These are phyloP conservation scores for Conticribra guillardii DNA, from an alignment of 108 stramenopile species.

Conservation along the genomic window DNA sequence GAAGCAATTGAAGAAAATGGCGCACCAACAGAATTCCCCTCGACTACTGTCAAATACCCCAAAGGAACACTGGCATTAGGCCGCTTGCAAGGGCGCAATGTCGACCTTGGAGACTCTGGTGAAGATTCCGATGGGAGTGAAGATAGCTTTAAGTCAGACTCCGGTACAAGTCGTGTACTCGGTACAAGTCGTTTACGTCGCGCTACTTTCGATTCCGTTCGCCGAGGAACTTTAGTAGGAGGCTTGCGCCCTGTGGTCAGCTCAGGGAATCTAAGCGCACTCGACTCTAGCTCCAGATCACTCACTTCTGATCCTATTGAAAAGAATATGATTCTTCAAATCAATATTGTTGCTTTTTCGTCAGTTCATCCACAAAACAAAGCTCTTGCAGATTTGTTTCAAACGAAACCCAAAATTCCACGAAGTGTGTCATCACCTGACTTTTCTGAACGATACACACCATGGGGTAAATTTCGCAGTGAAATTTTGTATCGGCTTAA, in stretches of 20 bases:
- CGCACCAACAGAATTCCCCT: background rate
- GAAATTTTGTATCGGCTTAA: slow-evolving; percentile 50
- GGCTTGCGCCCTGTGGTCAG: slow-evolving; percentile 19
- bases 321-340: slow-evolving; percentile 48
- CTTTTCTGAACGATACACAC: slow-evolving; percentile 47
- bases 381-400: slow-evolving; percentile 53
- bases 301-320: slow-evolving; percentile 9
- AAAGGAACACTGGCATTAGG: slow-evolving; percentile 21
- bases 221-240: background rate
- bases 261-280: slow-evolving; percentile 24
- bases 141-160: slow-evolving; percentile 4
- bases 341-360: slow-evolving; percentile 72
- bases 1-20: background rate
- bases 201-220: background rate
- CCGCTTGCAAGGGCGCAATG: background rate
- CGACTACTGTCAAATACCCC: slow-evolving; percentile 16
- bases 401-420: slow-evolving; percentile 42
- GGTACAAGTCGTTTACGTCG: background rate
- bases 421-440: slow-evolving; percentile 35
- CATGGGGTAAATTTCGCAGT: slow-evolving; percentile 50
- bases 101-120: background rate
- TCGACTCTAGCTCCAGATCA: slow-evolving; percentile 4
- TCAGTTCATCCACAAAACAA: slow-evolving; percentile 85
- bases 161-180: background rate
- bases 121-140: slow-evolving; percentile 13